phyloP scores from a whole-genome alignment of 495 filamentous ascomycete genomes.

The Penicillium cinerascens region DNA sequence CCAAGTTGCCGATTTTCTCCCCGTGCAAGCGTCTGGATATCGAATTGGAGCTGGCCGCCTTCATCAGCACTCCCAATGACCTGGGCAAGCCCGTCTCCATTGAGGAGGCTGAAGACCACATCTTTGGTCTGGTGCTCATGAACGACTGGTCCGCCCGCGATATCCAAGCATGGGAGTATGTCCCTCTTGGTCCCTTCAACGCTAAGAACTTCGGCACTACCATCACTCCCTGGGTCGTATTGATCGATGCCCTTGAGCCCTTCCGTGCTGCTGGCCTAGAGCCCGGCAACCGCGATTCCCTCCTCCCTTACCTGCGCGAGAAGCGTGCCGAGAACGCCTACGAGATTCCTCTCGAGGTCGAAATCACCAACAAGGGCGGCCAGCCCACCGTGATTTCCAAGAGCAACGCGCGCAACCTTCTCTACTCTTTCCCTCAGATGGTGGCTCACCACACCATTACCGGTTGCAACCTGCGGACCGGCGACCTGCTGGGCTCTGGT shows the following conservation, averaged over 20 bases:
- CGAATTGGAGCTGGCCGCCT: constrained; percentile 84
- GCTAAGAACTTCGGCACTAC: constrained; percentile 91
- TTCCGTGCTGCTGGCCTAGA: constrained; percentile 58
- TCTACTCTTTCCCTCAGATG: constrained; percentile 95
- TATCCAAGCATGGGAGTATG: constrained; percentile 88
- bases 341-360: constrained; percentile 72
- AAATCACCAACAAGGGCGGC: constrained; percentile 64
- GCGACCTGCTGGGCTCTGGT: constrained; percentile 84
- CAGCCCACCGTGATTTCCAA: constrained; percentile 60
- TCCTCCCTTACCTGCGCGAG: constrained; percentile 71
- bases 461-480: constrained; percentile 76
- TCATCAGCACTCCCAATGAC: constrained; percentile 64
- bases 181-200: constrained; percentile 83
- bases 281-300: constrained; percentile 52
- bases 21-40: constrained; percentile 71
- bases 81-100: constrained; percentile 63
- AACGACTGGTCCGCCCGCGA: constrained; percentile 96
- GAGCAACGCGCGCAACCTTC: constrained; percentile 66
- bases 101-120: constrained; percentile 64
- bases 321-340: constrained; percentile 59
- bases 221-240: constrained; percentile 85
- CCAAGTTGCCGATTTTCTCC: constrained; percentile 59
- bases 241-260: constrained; percentile 77
- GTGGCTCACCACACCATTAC: constrained; percentile 85
- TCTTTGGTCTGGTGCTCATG: constrained; percentile 86